Percentiles rank a stretch among this genome's conserved stretches.
These are phyloP conservation scores for Daldinia loculata DNA, from an alignment of 495 filamentous ascomycete genomes.

Conservation along the genomic window DNA sequence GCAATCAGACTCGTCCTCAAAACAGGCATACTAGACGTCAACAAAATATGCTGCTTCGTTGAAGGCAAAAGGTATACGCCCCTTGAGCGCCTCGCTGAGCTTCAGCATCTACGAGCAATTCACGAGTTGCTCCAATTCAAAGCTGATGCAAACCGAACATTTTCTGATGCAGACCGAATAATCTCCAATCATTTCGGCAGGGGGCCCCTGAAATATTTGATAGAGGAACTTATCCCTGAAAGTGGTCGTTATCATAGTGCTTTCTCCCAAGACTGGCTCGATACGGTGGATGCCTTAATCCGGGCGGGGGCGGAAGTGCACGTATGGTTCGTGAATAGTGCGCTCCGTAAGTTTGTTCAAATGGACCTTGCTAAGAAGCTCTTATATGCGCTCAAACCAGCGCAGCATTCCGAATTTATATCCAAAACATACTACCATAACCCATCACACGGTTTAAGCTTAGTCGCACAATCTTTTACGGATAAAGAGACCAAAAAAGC, in stretches of 20 bases:
- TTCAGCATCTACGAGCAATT: constrained; percentile 16
- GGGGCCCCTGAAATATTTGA: not conserved
- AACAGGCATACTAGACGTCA: constrained; percentile 14
- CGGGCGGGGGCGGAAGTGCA: constrained; percentile 4
- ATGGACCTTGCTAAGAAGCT: constrained; percentile 21
- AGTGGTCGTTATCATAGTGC: not conserved
- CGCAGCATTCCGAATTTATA: constrained; percentile 5
- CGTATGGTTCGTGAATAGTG: not conserved
- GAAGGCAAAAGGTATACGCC: constrained; percentile 7
- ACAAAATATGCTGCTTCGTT: constrained; percentile 15
- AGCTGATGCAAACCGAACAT: constrained; percentile 11
- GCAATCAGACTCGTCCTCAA: constrained; percentile 8
- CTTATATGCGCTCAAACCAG: not conserved
- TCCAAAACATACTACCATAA: not conserved
- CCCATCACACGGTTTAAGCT: too few species aligned
- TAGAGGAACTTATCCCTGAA: not conserved
- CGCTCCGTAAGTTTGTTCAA: not conserved
- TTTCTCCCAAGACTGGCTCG: constrained; percentile 16
- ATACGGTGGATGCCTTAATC: constrained; percentile 14
- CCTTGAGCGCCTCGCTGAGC: constrained; percentile 19
- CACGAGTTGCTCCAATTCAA: constrained; percentile 17
- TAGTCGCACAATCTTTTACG: not conserved
- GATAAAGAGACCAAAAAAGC: constrained; percentile 9
- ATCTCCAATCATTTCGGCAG: too few species aligned
- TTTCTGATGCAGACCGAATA: too few species aligned